Conservation (phyloP, 495 filamentous ascomycete genomes). For the Evernia prunastri region DNA sequence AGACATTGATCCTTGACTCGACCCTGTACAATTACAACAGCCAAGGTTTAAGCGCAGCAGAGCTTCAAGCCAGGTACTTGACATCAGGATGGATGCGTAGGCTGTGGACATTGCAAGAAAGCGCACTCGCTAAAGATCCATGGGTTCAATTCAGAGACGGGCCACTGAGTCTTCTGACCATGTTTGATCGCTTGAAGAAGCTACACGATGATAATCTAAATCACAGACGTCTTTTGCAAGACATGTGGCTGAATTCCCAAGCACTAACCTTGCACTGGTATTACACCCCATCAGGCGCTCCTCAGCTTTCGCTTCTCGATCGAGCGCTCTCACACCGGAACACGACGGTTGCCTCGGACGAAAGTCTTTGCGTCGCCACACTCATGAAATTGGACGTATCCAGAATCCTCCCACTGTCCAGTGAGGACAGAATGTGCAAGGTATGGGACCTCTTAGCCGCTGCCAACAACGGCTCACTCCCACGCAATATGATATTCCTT, state of each 20-base stretch:
- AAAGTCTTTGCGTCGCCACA: not conserved
- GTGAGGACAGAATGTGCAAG: not conserved
- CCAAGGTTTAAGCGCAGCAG: not conserved
- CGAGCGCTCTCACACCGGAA: slow-evolving; percentile 12
- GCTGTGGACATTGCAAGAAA: slow-evolving; percentile 19
- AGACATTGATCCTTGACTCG: slow-evolving; percentile 30
- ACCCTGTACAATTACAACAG: not conserved
- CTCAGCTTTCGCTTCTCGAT: slow-evolving; percentile 3
- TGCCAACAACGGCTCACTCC: slow-evolving; percentile 8
- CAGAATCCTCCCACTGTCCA: not conserved
- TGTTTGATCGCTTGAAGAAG: not conserved
- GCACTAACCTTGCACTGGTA: not conserved
- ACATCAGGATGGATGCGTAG: slow-evolving; percentile 21
- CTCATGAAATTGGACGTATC: not conserved
- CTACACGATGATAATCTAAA: not conserved
- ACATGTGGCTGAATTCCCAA: not conserved
- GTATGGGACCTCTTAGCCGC: slow-evolving; percentile 10
- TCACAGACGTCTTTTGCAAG: slow-evolving; percentile 1
- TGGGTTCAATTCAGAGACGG: slow-evolving; percentile 17
- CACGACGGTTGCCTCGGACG: slow-evolving; percentile 1
- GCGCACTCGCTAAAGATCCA: slow-evolving; percentile 3
- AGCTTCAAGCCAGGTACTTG: slow-evolving; percentile 9
- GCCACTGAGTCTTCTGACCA: not conserved
- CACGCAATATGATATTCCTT: slow-evolving; percentile 7
- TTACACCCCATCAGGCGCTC: not conserved